Percentiles rank a stretch among this genome's conserved stretches.
Conservation (phyloP, 139 green algal species). For the Ulvella scutata region DNA sequence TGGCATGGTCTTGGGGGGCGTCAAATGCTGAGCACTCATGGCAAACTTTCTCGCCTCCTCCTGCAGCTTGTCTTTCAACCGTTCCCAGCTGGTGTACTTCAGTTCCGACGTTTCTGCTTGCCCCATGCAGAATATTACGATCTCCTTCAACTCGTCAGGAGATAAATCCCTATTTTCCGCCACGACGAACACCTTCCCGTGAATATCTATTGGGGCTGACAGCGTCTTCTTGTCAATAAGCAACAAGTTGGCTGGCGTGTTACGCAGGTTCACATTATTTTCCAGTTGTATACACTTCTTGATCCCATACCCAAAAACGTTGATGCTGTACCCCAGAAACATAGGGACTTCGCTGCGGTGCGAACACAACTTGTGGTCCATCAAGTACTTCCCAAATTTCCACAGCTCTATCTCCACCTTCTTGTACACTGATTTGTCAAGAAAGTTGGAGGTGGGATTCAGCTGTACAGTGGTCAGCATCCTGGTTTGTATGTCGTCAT, state of each 20-base stretch:
- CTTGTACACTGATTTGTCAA: background rate
- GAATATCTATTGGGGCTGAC: background rate
- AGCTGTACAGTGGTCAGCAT: background rate
- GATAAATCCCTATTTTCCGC: background rate
- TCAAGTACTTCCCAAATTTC: background rate
- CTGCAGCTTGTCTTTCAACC: background rate
- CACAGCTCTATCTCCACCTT: background rate
- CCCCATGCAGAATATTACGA: background rate
- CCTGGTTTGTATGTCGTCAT: background rate
- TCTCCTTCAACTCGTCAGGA: background rate
- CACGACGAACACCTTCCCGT: background rate
- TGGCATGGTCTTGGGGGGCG: no score
- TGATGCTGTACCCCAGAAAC: background rate
- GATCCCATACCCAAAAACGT: background rate
- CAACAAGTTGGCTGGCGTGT: background rate
- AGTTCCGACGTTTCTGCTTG: background rate
- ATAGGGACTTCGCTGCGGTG: background rate
- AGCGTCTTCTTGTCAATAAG: background rate
- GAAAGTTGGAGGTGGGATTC: background rate
- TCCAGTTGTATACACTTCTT: background rate
- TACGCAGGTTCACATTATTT: background rate
- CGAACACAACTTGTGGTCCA: background rate
- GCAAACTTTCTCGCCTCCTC: background rate
- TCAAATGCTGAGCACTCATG: background rate
- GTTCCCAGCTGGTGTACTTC: background rate